Evolutionary conservation across 345 rosid species (phyloP).

Genomic region (Eucalyptus tenuipes): DNA sequence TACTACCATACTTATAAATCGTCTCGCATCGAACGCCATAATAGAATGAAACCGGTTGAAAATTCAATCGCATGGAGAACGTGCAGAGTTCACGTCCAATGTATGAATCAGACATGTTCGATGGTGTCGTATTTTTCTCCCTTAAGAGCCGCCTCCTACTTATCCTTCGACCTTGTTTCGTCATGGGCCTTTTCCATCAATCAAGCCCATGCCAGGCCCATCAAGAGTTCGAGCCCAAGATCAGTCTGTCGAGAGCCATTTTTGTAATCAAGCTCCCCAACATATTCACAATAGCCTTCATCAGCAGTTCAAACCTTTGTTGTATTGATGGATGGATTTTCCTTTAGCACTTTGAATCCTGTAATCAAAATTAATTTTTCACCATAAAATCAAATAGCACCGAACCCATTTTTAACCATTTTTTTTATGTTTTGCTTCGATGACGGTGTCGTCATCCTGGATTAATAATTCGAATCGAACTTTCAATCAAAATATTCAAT

Average conservation of each 20-base stretch:
- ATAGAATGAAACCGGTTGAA: not conserved
- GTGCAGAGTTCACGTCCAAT: not conserved
- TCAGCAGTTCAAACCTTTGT: not conserved
- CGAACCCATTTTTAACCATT: too few relatives aligned
- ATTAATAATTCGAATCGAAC: not conserved
- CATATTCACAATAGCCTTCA: not conserved
- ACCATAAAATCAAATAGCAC: too few relatives aligned
- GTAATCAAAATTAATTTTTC: not conserved
- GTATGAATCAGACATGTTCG: rapidly evolving
- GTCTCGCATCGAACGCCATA: rapidly evolving
- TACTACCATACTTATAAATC: rapidly evolving
- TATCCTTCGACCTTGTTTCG: too few relatives aligned
- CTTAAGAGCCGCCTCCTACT: not conserved
- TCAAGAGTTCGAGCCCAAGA: not conserved
- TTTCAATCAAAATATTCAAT: not conserved
- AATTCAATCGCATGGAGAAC: not conserved
- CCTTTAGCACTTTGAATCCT: not conserved
- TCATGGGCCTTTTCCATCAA: not conserved
- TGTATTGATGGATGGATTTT: not conserved
- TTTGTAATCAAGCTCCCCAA: not conserved
- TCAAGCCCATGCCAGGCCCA: not conserved
- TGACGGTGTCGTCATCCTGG: not conserved
- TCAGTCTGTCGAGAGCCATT: not conserved
- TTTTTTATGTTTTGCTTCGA: not conserved
- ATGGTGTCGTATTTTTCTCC: rapidly evolving